Evolutionary conservation across 257 asterid species (phyloP).

Genomic region (Knoxia roxburghii): DNA sequence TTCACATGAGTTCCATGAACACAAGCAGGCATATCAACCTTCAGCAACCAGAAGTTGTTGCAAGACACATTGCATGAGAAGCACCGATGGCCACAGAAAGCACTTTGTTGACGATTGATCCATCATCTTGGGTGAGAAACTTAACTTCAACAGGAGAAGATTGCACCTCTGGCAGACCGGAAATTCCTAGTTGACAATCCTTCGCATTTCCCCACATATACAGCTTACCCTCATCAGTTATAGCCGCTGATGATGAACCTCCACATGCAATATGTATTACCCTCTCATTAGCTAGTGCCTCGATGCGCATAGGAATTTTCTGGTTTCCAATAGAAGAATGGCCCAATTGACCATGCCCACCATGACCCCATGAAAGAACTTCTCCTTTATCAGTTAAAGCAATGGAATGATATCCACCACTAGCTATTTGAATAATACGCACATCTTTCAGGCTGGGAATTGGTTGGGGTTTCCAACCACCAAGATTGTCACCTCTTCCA

Average conservation of each 20-base stretch:
- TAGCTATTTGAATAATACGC: slow-evolving; percentile 65
- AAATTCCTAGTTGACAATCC: too few species aligned
- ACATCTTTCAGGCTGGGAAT: slow-evolving; percentile 76
- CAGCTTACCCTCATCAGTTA: too few species aligned
- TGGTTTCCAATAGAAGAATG: slow-evolving; percentile 65
- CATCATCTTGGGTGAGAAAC: too few species aligned
- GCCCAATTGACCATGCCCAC: slow-evolving; percentile 93
- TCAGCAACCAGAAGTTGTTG: too few species aligned
- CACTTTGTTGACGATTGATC: too few species aligned
- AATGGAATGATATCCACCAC: slow-evolving; percentile 98
- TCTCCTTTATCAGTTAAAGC: slow-evolving; percentile 92
- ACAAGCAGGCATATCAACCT: too few species aligned
- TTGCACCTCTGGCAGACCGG: too few species aligned
- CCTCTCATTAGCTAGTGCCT: slow-evolving; percentile 69
- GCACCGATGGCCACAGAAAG: too few species aligned
- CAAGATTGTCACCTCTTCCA: slow-evolving; percentile 84
- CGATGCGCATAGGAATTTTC: slow-evolving; percentile 61
- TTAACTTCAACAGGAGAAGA: too few species aligned
- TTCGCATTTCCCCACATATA: too few species aligned
- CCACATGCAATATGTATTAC: slow-evolving; percentile 78
- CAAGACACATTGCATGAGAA: too few species aligned
- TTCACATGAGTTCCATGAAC: too few species aligned
- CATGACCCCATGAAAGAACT: slow-evolving; percentile 97
- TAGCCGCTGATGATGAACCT: slow-evolving; percentile 92
- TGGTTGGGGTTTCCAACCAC: slow-evolving; percentile 95